A percentile compares a stretch with the other conserved stretches of the same genome.
phyloP scores from a whole-genome alignment of 2,329 filamentous ascomycete species.

The Trichothecium roseum region DNA sequence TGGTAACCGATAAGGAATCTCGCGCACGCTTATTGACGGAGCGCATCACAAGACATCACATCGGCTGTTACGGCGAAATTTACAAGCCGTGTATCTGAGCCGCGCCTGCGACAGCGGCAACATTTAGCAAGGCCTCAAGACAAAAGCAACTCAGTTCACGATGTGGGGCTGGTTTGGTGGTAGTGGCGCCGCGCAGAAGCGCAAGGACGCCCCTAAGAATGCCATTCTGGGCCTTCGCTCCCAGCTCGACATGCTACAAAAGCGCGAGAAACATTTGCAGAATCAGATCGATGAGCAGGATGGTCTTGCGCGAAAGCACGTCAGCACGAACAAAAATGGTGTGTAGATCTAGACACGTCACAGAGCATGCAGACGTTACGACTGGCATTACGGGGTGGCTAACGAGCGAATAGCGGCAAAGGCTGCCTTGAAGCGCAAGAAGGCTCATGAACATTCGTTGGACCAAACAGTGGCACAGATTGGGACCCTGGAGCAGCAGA shows the following conservation, averaged over 20 bases:
- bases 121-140: neutral
- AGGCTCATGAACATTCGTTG: slow-evolving; percentile 81
- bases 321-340: slow-evolving; percentile 83
- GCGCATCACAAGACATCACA: too few species aligned
- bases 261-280: slow-evolving; percentile 85
- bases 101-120: too few species aligned
- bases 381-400: neutral
- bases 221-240: slow-evolving; percentile 80
- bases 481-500: slow-evolving; percentile 85
- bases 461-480: slow-evolving; percentile 89
- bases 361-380: too few species aligned
- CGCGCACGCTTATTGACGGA: too few species aligned
- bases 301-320: slow-evolving; percentile 75
- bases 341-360: slow-evolving; percentile 24
- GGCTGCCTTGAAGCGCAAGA: slow-evolving; percentile 85
- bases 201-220: slow-evolving; percentile 92
- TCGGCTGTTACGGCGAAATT: too few species aligned
- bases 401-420: slow-evolving; percentile 60
- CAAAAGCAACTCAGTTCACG: neutral
- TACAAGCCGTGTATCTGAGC: too few species aligned
- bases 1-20: too few species aligned
- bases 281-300: slow-evolving; percentile 92
- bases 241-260: slow-evolving; percentile 95
- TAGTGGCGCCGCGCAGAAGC: slow-evolving; percentile 68
- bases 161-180: slow-evolving; percentile 92